Base-by-base conservation (phyloP, 2,329 filamentous ascomycete species). In the Akanthomyces muscarius region DNA sequence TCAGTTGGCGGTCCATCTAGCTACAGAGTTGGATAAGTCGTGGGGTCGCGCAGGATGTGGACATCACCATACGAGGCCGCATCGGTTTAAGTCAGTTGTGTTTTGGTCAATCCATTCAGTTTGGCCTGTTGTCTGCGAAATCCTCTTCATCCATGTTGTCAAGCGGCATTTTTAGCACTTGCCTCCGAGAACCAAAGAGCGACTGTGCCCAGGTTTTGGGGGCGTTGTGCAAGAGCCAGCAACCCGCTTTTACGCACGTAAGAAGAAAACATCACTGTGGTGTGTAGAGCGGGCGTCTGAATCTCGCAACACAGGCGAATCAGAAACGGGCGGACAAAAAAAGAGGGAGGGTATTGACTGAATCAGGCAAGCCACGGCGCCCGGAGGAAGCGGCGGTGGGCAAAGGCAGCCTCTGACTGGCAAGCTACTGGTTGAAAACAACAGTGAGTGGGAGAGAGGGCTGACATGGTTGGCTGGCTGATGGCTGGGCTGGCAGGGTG, bases 281-380 rank as follows among this genome's bases (percentile, higher is more conserved):
- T 36, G 5, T 16, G 28, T 14, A n/a, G 21, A 52, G 10, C 13
- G 30, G 50, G 25, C 25, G 11, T 52, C 8, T 36, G 50, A 11
- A 45, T 56, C 38, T 56, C 53, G 38, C 42, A 56, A 16, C 25
- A n/a, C 6, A 10, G 21, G 5, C 52, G 52, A 55, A 55, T 55
- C 52, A 55, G 52, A 44, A 18, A 11, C 6, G 4, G 7, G 28
- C 4, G 38, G n/a, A 5, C 25, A 30, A 5, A 7, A 14, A 13
- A 14, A 45, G 16, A 56, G 28, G 4, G 18, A 30, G 21, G 25
- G 53, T 38, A 21, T 36, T 52, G 25, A n/a, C 53, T 56, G 53
- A 56, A 56, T 56, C 53, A 56, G 30, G 50, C 28, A 52, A 52
- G 50, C 50, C 50, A 52, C 50, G 18, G 23, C 25, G 47, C 47